These are phyloP conservation scores for Cutaneotrichosporon sp. DNA, from an alignment of 1,284 basidiomycete genomes.

Conservation along the genomic window DNA sequence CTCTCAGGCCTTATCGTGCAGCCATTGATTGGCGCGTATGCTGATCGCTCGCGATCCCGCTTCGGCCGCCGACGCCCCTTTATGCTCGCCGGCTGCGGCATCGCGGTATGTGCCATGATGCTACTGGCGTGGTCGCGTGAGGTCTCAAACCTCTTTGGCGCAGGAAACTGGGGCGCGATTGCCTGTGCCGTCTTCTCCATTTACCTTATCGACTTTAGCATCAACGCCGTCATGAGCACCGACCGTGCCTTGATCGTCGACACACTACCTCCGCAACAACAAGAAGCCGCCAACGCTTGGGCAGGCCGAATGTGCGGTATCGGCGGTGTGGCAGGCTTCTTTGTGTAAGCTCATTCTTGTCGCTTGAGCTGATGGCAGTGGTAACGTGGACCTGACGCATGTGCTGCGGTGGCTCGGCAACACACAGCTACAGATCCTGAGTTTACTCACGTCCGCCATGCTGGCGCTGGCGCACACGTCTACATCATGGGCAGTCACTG, in stretches of 20 bases:
- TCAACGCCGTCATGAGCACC: constrained; percentile 64
- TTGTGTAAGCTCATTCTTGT: constrained; percentile 58
- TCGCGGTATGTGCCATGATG: constrained; percentile 70
- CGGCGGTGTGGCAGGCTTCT: constrained; percentile 78
- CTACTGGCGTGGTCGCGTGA: constrained; percentile 77
- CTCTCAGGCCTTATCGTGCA: constrained; percentile 87
- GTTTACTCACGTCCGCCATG: constrained; percentile 50
- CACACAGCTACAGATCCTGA: constrained; percentile 70
- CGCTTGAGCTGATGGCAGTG: constrained; percentile 41
- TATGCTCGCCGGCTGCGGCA: constrained; percentile 65
- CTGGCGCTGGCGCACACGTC: constrained; percentile 51
- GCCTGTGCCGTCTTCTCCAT: constrained; percentile 77
- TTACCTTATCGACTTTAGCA: constrained; percentile 83
- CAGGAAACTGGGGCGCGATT: constrained; percentile 48
- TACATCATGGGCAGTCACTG: constrained; percentile 64
- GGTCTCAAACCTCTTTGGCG: constrained; percentile 60
- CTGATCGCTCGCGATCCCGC: constrained; percentile 78
- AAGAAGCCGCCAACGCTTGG: constrained; percentile 90
- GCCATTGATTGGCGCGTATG: constrained; percentile 77
- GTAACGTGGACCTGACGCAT: constrained; percentile 64
- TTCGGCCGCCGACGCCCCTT: constrained; percentile 80
- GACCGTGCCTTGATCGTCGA: constrained; percentile 52
- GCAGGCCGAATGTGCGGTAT: constrained; percentile 80
- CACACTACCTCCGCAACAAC: constrained; percentile 57
- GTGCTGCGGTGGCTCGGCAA: constrained; percentile 62